Conservation (phyloP, 345 rosid species). For the Hypericum perforatum region DNA sequence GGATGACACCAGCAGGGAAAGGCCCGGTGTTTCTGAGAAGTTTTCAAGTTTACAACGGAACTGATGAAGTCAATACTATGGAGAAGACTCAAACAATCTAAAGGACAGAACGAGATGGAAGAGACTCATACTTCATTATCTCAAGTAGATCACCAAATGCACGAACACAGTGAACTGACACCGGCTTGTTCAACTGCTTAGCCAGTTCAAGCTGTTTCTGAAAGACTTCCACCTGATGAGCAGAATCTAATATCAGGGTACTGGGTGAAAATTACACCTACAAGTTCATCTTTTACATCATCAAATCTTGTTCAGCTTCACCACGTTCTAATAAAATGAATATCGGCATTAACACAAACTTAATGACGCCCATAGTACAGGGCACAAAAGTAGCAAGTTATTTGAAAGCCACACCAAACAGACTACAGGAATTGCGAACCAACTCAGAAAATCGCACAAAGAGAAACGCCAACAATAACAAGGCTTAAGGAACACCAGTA, state of each 20-base stretch:
- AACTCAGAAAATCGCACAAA: no score
- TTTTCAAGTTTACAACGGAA: neutral
- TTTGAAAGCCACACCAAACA: neutral
- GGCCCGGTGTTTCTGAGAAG: slow-evolving; percentile 58
- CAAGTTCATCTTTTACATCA: no score
- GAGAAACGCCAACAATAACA: no score
- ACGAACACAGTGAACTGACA: slow-evolving; percentile 78
- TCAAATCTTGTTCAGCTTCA: no score
- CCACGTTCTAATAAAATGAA: no score
- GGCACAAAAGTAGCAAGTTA: neutral
- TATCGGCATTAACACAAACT: no score
- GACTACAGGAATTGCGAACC: neutral
- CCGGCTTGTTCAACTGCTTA: slow-evolving; percentile 68
- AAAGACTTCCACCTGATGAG: slow-evolving; percentile 51
- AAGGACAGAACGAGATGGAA: no score
- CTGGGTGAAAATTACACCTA: no score
- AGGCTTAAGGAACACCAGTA: no score
- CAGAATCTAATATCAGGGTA: neutral
- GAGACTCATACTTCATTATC: slow-evolving; percentile 46
- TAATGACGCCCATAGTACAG: no score
- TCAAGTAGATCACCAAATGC: slow-evolving; percentile 83
- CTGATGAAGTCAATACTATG: neutral
- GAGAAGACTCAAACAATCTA: slow-evolving; percentile 1
- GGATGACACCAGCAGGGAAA: slow-evolving; percentile 75
- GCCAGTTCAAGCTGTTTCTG: slow-evolving; percentile 78